phyloP scores from a whole-genome alignment of 306 rosid species.

The Trifolium subterraneum region DNA sequence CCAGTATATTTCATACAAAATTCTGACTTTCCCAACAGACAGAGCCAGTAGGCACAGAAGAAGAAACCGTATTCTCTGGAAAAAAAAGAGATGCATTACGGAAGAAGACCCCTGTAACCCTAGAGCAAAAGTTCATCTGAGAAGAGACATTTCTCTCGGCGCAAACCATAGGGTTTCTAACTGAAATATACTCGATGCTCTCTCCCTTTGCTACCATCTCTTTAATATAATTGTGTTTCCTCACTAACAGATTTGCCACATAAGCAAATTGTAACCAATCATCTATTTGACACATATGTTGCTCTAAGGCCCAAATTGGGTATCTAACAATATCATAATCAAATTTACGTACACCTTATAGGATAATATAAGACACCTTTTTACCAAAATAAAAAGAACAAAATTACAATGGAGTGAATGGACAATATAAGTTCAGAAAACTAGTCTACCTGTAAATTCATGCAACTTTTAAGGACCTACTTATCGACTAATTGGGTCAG shows the following conservation, averaged over 20 bases:
- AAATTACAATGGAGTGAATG: not conserved
- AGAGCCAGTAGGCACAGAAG: conserved; percentile 4
- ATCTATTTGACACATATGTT: not conserved
- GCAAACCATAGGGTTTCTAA: no score
- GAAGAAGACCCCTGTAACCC: not conserved
- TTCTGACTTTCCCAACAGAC: conserved; percentile 11
- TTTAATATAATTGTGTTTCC: not conserved
- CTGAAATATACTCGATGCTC: not conserved
- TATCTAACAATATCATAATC: not conserved
- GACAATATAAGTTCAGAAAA: conserved; percentile 27
- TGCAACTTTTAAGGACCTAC: conserved; percentile 14
- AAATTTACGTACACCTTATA: not conserved
- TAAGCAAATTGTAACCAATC: not conserved
- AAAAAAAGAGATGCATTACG: not conserved
- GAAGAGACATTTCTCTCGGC: not conserved
- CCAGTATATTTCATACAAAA: conserved; percentile 16
- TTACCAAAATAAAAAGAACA: not conserved
- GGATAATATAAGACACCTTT: not conserved
- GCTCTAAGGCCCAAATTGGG: not conserved
- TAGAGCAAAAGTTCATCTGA: not conserved
- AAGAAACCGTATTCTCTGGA: no score
- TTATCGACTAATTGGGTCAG: conserved; percentile 23
- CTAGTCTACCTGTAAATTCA: conserved; percentile 3
- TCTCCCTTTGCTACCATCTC: not conserved
- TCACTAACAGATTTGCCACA: not conserved